Base-by-base conservation (phyloP, 768 basidiomycete species). In the Hebeloma cylindrosporum region DNA sequence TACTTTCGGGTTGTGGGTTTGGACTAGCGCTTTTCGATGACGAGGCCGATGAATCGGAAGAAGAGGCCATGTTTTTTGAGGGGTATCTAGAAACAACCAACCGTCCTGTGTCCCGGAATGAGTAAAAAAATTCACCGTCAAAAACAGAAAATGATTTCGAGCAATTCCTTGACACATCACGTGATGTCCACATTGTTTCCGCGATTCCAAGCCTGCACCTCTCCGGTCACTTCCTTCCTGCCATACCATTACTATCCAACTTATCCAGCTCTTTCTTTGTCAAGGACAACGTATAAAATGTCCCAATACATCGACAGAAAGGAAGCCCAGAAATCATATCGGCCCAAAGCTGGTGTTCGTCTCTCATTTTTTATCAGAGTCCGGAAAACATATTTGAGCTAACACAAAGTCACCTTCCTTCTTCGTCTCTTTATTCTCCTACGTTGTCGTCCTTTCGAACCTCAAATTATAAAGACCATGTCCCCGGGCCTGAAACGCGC, bases 401-500 rank as follows among this genome's bases (percentile, higher is more conserved):
- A 27, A 26, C 32, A 20, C 16, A 14, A 25, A 35, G 13, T 21
- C 30, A 17, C 22, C 8, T 16, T 29, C 13, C 7, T 32, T 2
- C 7, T 32, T 32, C 18, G n/a, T n/a, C 16, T 17, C 17, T 20
- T 38, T 17, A 38, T 30, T 23, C 26, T 4, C 17, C 22, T 21
- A 18, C n/a, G 30, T 21, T 4, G 9, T 30, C n/a, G 1, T 13
- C 23, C 14, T 29, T 13, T 18, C 26, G 18, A 6, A 27, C 23
- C 25, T 17, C 21, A 40, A 30, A 30, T 22, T 37, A 7, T 23
- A 25, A 56, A 93, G 88, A 69, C 78, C 53, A 91, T 93, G 81
- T 97, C 94, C 16, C 79, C 82, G 11, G 92, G 92, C 34, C 80
- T 98, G 32, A 69, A 79, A 64, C 87, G 95, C 44, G 95, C 95